Conservation (phyloP, 2,329 filamentous ascomycete genomes). For the Pseudofabraea citricarpa region DNA sequence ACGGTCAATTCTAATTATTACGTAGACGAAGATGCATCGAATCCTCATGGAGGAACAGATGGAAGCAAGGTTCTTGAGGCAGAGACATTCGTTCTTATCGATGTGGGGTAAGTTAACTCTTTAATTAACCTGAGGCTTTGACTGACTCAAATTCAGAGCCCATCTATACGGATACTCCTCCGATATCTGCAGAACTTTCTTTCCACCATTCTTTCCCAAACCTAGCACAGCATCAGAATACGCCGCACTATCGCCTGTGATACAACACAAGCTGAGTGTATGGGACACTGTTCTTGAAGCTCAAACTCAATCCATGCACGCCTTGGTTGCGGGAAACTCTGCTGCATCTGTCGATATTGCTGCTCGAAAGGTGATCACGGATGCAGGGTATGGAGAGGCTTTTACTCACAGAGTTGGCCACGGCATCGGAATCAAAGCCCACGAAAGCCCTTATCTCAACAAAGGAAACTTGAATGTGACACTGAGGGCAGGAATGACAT, state of each 20-base stretch:
- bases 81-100: conserved; percentile 56
- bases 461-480: conserved; percentile 48
- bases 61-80: conserved; percentile 44
- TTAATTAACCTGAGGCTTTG: too few relatives aligned
- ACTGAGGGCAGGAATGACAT: conserved; percentile 54
- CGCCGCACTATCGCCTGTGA: conserved; percentile 11
- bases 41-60: conserved; percentile 34
- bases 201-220: conserved; percentile 33
- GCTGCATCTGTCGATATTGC: conserved; percentile 58
- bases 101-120: conserved; percentile 45
- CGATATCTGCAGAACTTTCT: conserved; percentile 60
- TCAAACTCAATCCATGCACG: conserved; percentile 48
- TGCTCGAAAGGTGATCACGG: conserved; percentile 50
- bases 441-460: conserved; percentile 61
- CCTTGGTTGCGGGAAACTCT: conserved; percentile 45
- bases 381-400: conserved; percentile 51
- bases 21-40: conserved; percentile 32
- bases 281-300: conserved; percentile 60
- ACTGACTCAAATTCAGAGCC: conserved; percentile 31
- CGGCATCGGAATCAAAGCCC: conserved; percentile 62
- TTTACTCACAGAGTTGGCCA: conserved; percentile 62
- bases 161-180: conserved; percentile 60
- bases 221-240: conserved; percentile 11
- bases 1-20: not conserved
- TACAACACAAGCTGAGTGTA: conserved; percentile 47